Conservation (phyloP, 345 rosid species). For the Salix viminalis region DNA sequence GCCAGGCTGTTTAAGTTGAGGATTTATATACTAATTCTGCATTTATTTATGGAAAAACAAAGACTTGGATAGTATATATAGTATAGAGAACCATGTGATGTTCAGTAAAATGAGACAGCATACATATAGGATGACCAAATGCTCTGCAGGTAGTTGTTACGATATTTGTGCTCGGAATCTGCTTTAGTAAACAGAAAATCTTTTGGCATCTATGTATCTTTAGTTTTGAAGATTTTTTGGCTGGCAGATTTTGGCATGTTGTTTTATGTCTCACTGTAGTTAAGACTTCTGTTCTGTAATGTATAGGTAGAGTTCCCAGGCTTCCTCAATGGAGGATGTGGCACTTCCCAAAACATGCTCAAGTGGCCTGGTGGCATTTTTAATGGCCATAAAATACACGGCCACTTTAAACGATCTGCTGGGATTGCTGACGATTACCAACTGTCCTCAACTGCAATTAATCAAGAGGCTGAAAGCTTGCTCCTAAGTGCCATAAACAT, state of each 20-base stretch:
- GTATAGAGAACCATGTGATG: not conserved
- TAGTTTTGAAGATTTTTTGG: not conserved
- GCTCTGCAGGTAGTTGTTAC: not conserved
- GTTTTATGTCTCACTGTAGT: not conserved
- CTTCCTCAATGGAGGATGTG: constrained; percentile 34
- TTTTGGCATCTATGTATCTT: not conserved
- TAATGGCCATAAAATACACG: constrained; percentile 20
- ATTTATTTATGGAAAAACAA: not conserved
- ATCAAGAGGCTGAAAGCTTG: constrained; percentile 66
- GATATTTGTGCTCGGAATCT: not conserved
- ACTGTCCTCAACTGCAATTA: constrained; percentile 47
- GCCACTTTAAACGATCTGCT: constrained; percentile 38
- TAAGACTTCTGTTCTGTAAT: constrained; percentile 8
- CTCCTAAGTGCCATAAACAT: constrained; percentile 65
- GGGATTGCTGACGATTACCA: constrained; percentile 49
- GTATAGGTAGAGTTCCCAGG: constrained; percentile 50
- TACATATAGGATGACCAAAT: not conserved
- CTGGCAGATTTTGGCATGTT: not conserved
- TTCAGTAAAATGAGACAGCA: not conserved
- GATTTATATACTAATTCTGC: not conserved
- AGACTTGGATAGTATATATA: not conserved
- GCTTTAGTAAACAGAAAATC: not conserved
- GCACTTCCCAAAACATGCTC: constrained; percentile 20
- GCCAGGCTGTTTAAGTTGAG: not conserved
- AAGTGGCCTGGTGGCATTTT: constrained; percentile 35